These are phyloP conservation scores for Pichiaceae sp. DNA, from an alignment of 1,139 yeast species.

Conservation along the genomic window DNA sequence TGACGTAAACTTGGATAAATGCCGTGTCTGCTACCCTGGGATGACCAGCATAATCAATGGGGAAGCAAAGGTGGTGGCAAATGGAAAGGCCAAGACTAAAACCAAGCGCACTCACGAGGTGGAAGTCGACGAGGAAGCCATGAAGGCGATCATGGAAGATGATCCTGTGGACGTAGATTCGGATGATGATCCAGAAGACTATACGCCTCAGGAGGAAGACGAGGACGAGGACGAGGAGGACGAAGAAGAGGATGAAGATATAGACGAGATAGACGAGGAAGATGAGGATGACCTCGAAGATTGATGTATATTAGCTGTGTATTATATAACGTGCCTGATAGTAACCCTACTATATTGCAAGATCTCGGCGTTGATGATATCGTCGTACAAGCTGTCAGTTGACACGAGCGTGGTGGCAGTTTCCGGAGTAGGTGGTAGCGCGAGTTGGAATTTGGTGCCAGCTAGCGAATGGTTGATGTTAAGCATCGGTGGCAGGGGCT, in stretches of 20 bases:
- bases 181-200: constrained; percentile 5
- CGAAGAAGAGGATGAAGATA: constrained; percentile 2
- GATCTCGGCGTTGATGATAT: not conserved
- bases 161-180: constrained; percentile 7
- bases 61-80: not conserved
- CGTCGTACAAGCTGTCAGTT: not conserved
- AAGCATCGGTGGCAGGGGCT: too few species aligned
- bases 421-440: too few species aligned
- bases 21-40: constrained; percentile 24
- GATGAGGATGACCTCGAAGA: not conserved
- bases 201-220: constrained; percentile 7
- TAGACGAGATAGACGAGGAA: not conserved
- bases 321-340: not conserved
- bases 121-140: constrained; percentile 5
- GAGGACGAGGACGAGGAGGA: constrained; percentile 9
- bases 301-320: not conserved
- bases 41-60: constrained; percentile 12
- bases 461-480: too few species aligned
- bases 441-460: too few species aligned
- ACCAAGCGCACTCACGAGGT: constrained; percentile 5
- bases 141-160: constrained; percentile 3
- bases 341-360: not conserved
- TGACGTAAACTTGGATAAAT: constrained; percentile 10
- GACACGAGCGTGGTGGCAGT: too few species aligned
- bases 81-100: constrained; percentile 1